phyloP scores from a whole-genome alignment of 805 yeast species.

The Nakazawaea wickerhamii region DNA sequence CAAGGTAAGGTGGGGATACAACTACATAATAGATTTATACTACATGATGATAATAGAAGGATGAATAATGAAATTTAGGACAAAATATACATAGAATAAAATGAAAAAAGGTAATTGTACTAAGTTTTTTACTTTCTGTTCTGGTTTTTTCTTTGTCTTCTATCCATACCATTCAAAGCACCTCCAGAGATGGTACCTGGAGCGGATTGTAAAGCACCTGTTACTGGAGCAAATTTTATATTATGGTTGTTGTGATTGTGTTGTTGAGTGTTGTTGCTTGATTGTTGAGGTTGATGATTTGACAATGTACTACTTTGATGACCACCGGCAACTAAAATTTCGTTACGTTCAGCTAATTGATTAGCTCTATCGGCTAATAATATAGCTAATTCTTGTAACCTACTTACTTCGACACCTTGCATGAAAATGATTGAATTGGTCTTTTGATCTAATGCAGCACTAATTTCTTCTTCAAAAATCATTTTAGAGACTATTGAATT shows the following conservation, averaged over 20 bases:
- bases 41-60: background rate
- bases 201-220: conserved; percentile 28
- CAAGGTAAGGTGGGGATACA: background rate
- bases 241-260: conserved; percentile 22
- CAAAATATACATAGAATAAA: background rate
- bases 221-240: conserved; percentile 22
- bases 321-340: conserved; percentile 75
- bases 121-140: conserved; percentile 3
- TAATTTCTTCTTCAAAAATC: conserved; percentile 72
- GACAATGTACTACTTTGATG: conserved; percentile 35
- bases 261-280: conserved; percentile 11
- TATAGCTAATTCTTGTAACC: conserved; percentile 82
- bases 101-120: background rate
- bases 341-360: conserved; percentile 77
- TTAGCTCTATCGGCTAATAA: conserved; percentile 77
- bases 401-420: conserved; percentile 74
- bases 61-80: background rate
- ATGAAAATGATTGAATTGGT: conserved; percentile 60
- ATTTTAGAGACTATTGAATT: conserved; percentile 63
- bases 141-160: conserved; percentile 21
- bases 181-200: conserved; percentile 32
- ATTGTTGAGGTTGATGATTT: conserved; percentile 10
- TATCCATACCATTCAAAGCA: conserved; percentile 32
- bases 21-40: background rate
- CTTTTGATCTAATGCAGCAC: conserved; percentile 67